Evolutionary conservation across 108 stramenopile genomes (phyloP).

Genomic region (Schizochytrium sp.): DNA sequence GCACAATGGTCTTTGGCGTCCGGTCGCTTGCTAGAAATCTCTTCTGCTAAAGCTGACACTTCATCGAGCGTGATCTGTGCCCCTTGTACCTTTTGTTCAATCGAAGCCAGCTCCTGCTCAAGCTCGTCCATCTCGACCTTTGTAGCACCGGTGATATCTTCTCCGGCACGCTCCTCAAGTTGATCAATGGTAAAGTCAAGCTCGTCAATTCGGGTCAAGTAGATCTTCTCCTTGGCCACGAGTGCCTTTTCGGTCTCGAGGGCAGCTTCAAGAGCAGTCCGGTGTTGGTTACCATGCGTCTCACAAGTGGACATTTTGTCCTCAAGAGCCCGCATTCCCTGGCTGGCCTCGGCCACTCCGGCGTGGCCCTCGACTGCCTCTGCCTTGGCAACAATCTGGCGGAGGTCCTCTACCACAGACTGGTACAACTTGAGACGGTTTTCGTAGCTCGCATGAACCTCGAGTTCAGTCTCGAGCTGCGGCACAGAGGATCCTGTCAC

Average conservation of each 20-base stretch:
- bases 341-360: background rate
- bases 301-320: conserved; percentile 11
- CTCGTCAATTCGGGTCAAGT: conserved; percentile 25
- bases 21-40: conserved; percentile 38
- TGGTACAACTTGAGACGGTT: background rate
- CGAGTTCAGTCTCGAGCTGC: conserved; percentile 21
- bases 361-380: conserved; percentile 39
- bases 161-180: conserved; percentile 26
- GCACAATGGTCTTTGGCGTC: conserved; percentile 54
- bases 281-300: conserved; percentile 10
- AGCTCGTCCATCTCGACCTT: conserved; percentile 58
- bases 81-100: background rate
- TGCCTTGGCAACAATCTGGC: conserved; percentile 29
- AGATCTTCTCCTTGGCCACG: conserved; percentile 10
- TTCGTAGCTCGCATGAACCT: conserved; percentile 27
- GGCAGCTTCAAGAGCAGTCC: background rate
- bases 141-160: conserved; percentile 50
- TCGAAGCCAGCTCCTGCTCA: background rate
- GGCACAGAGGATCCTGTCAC: background rate
- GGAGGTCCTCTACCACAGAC: conserved; percentile 6
- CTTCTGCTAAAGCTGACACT: conserved; percentile 2
- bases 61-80: conserved; percentile 1
- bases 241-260: conserved; percentile 23
- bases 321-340: conserved; percentile 21
- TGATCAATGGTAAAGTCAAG: conserved; percentile 53